These are phyloP conservation scores for Calamus simplicifolius DNA, from an alignment of 176 grass and related monocot species.

Conservation along the genomic window DNA sequence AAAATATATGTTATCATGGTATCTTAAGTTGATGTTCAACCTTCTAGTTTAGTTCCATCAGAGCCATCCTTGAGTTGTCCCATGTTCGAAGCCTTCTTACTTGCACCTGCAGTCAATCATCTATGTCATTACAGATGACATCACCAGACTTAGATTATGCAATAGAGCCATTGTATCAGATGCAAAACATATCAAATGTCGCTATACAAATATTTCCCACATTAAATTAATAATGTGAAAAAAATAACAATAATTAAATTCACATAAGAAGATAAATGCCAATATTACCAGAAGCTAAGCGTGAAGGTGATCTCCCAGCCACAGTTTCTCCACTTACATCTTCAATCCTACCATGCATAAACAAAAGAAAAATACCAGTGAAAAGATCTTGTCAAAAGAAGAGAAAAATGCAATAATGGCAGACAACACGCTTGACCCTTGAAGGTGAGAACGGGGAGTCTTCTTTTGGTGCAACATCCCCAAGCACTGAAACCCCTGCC, in stretches of 20 bases:
- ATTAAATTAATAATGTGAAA: too few species aligned
- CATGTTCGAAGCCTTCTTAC: slow-evolving; percentile 69
- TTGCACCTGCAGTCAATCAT: slow-evolving; percentile 45
- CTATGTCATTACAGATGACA: slow-evolving; percentile 3
- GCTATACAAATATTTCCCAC: too few species aligned
- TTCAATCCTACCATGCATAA: slow-evolving; percentile 50
- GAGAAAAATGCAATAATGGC: slow-evolving; percentile 8
- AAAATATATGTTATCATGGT: not conserved
- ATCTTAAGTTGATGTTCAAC: slow-evolving; percentile 19
- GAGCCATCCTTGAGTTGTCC: slow-evolving; percentile 57
- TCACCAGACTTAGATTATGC: not conserved
- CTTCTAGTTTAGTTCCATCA: slow-evolving; percentile 71
- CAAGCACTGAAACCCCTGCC: slow-evolving; percentile 52
- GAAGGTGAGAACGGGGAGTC: slow-evolving; percentile 97
- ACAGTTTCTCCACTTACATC: slow-evolving; percentile 62
- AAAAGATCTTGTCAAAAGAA: slow-evolving; percentile 14
- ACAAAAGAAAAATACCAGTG: slow-evolving; percentile 12
- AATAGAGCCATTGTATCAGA: too few species aligned
- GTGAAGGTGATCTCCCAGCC: slow-evolving; percentile 53
- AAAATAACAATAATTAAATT: too few species aligned
- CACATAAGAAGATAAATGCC: slow-evolving; percentile 3
- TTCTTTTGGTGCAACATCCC: slow-evolving; percentile 57
- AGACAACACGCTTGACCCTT: slow-evolving; percentile 63
- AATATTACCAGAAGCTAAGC: slow-evolving; percentile 52
- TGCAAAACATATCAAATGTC: too few species aligned